These are phyloP conservation scores for Cercophora samala DNA, from an alignment of 495 filamentous ascomycete species.

Conservation along the genomic window DNA sequence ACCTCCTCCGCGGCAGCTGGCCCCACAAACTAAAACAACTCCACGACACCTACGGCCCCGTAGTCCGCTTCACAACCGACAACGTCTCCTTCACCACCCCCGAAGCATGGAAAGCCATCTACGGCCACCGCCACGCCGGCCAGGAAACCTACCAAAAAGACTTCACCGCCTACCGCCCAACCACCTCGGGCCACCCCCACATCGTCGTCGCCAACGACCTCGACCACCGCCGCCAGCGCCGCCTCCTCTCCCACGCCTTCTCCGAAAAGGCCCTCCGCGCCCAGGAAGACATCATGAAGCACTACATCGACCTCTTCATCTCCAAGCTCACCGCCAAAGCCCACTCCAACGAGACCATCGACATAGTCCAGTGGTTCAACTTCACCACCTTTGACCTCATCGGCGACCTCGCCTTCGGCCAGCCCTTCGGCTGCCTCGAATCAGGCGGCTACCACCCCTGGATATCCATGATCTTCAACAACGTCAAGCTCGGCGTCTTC, in stretches of 20 bases:
- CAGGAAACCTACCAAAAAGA: neutral
- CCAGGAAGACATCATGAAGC: neutral
- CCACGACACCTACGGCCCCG: neutral
- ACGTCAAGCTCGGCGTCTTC: neutral
- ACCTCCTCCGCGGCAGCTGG: neutral
- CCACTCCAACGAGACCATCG: neutral
- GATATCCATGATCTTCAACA: neutral
- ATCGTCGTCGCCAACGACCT: neutral
- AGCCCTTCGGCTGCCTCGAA: neutral
- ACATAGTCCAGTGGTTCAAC: neutral
- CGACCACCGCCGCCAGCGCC: neutral
- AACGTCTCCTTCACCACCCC: neutral
- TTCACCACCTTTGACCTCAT: neutral
- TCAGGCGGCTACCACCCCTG: neutral
- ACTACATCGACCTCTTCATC: neutral
- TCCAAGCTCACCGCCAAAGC: slow-evolving; percentile 1
- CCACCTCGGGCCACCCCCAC: neutral
- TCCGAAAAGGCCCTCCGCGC: neutral
- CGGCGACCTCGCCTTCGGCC: neutral
- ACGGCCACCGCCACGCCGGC: neutral
- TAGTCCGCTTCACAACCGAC: neutral
- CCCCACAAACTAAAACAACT: neutral
- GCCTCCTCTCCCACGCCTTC: neutral
- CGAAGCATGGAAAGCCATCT: neutral
- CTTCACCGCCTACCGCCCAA: neutral